These are phyloP conservation scores for Yamadazyma trypodendri DNA, from an alignment of 1,139 yeast genomes.

Conservation along the genomic window DNA sequence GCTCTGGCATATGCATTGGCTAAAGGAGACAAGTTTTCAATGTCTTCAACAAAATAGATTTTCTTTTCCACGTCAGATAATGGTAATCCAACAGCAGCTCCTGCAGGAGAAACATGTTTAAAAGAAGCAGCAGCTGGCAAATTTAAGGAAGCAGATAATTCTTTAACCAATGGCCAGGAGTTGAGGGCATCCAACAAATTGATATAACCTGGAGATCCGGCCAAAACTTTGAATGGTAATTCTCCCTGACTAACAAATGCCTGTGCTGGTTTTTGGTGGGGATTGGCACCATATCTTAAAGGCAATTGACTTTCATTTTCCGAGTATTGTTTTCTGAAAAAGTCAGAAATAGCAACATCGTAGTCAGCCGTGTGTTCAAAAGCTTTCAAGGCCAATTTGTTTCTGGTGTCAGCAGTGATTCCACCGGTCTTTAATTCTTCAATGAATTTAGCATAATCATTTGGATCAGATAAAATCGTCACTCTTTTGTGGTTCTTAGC, in stretches of 20 bases:
- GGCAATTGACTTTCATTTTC: slow-evolving; percentile 89
- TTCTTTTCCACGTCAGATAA: slow-evolving; percentile 88
- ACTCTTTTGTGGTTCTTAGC: slow-evolving; percentile 98
- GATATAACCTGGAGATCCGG: slow-evolving; percentile 97
- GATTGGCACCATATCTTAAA: slow-evolving; percentile 96
- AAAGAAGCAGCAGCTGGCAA: slow-evolving; percentile 98
- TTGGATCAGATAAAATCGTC: slow-evolving; percentile 90
- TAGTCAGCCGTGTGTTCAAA: slow-evolving; percentile 98
- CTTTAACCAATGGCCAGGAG: slow-evolving; percentile 98
- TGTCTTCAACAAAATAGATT: slow-evolving; percentile 90
- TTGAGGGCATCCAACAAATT: slow-evolving; percentile 93
- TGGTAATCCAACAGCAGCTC: slow-evolving; percentile 96
- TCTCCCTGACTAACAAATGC: slow-evolving; percentile 85
- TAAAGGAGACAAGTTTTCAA: slow-evolving; percentile 91
- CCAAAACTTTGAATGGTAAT: slow-evolving; percentile 88
- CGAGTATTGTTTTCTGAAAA: slow-evolving; percentile 94
- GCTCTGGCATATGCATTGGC: slow-evolving; percentile 99
- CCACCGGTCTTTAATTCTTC: slow-evolving; percentile 75
- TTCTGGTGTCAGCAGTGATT: slow-evolving; percentile 70
- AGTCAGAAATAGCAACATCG: slow-evolving; percentile 93
- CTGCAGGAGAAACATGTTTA: slow-evolving; percentile 99
- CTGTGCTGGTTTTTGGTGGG: slow-evolving; percentile 99
- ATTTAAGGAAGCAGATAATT: slow-evolving; percentile 88
- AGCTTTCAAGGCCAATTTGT: slow-evolving; percentile 89
- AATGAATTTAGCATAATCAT: slow-evolving; percentile 83